Conservation (phyloP, 371 early-diverging fungal genomes). For the Rhizopus microsporus region DNA sequence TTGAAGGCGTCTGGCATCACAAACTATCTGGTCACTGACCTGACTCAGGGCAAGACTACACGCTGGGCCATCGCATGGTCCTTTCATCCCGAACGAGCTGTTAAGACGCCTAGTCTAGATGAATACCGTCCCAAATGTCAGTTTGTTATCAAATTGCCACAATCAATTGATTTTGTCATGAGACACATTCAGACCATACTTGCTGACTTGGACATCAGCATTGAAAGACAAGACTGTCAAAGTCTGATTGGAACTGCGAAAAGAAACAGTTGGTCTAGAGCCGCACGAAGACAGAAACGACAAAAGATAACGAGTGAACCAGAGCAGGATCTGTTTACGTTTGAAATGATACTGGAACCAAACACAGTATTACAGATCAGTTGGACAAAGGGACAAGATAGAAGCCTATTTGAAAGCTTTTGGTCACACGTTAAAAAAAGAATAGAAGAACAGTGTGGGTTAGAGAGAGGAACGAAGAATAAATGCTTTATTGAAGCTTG, state of each 20-base stretch:
- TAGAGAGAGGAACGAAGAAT: constrained; percentile 32
- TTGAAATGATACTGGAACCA: constrained; percentile 12
- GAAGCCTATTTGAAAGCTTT: constrained; percentile 46
- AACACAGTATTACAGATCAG: constrained; percentile 17
- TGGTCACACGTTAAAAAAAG: constrained; percentile 56
- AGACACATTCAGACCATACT: constrained; percentile 23
- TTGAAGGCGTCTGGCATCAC: constrained; percentile 40
- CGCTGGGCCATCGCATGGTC: constrained; percentile 74
- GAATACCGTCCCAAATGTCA: constrained; percentile 36
- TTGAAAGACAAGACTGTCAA: constrained; percentile 9
- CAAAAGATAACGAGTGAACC: constrained; percentile 17
- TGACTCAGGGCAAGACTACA: constrained; percentile 59
- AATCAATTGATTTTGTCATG: constrained; percentile 8
- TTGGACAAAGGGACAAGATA: constrained; percentile 44
- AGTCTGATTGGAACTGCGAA: constrained; percentile 20
- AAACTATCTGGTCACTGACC: constrained; percentile 52
- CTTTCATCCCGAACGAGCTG: constrained; percentile 40
- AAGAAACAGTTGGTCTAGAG: constrained; percentile 55
- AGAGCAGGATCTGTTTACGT: constrained; percentile 24
- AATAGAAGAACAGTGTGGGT: constrained; percentile 57
- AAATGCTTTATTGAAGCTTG: constrained; percentile 36
- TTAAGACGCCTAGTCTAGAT: constrained; percentile 23
- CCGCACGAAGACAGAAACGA: constrained; percentile 42
- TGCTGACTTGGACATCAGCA: constrained; percentile 32
- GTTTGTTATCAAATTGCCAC: constrained; percentile 23